Conservation (phyloP, 2,329 filamentous ascomycete genomes). For the Cladosporium austrohemisphaericum region DNA sequence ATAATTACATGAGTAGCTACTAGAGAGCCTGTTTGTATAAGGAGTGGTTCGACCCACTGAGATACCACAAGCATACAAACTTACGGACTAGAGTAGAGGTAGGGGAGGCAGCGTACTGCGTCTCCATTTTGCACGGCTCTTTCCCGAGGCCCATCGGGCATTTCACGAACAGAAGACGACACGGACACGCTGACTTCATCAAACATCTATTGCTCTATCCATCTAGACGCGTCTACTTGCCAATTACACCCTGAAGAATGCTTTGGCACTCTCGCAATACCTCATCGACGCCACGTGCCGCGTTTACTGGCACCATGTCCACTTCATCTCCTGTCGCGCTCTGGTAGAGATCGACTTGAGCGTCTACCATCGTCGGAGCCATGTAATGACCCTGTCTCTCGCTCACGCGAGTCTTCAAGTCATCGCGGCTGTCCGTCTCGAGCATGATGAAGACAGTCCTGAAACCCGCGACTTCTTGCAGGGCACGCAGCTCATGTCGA, state of each 20-base stretch:
- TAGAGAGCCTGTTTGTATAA: no score
- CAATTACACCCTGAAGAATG: background rate
- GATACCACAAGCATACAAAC: no score
- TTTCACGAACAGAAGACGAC: no score
- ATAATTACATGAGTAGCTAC: no score
- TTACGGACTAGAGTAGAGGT: no score
- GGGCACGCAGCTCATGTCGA: constrained; percentile 32
- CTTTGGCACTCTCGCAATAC: constrained; percentile 2
- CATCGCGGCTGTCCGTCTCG: constrained; percentile 29
- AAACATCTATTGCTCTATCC: no score
- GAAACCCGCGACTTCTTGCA: constrained; percentile 18
- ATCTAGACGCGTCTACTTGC: no score
- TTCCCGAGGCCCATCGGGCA: no score
- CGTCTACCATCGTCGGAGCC: constrained; percentile 35
- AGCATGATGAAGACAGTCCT: constrained; percentile 37
- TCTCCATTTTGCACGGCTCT: no score
- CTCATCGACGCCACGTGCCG: constrained; percentile 5
- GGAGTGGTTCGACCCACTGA: no score
- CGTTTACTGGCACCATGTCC: constrained; percentile 36
- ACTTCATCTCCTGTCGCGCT: constrained; percentile 28
- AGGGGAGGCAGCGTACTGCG: no score
- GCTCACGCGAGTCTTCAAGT: constrained; percentile 29
- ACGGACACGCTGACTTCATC: no score
- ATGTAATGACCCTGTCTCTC: constrained; percentile 37
- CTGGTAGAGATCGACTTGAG: constrained; percentile 35